These are phyloP conservation scores for Fusarium sp. DNA, from an alignment of 2,329 filamentous ascomycete genomes.

Conservation along the genomic window DNA sequence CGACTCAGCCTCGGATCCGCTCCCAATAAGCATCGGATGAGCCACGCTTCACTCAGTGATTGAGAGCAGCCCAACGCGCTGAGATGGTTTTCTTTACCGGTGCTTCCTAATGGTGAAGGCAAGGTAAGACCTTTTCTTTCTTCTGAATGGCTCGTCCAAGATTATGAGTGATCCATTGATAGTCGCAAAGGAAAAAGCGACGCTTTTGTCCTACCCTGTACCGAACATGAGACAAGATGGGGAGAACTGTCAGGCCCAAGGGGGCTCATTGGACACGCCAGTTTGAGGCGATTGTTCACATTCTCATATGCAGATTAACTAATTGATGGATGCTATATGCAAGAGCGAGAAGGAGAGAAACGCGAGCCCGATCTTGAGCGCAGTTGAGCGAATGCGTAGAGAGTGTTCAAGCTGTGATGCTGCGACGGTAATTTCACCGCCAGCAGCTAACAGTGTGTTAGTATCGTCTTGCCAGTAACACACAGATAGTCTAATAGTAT, in stretches of 20 bases:
- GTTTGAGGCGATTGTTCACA: background rate
- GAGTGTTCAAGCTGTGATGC: background rate
- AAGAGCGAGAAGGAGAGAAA: background rate
- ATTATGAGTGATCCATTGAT: background rate
- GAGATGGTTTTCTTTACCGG: background rate
- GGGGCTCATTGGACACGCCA: background rate
- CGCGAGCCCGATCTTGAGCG: background rate
- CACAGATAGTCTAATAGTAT: too few relatives aligned
- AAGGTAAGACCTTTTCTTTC: background rate
- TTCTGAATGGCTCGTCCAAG: background rate
- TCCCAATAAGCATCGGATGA: background rate
- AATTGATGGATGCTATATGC: background rate
- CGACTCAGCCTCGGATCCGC: background rate
- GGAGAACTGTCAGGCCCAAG: background rate
- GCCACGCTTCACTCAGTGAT: background rate
- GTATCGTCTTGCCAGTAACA: background rate
- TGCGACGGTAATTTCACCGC: background rate
- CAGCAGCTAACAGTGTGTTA: background rate
- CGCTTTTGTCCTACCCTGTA: background rate
- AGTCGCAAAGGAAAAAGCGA: background rate
- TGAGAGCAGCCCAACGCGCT: background rate
- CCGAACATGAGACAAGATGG: background rate
- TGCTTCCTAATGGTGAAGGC: background rate
- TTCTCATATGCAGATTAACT: background rate
- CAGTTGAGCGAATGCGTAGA: background rate